Conservation (phyloP, 192 early-diverging fungal species). For the Rhizophagus clarus region DNA sequence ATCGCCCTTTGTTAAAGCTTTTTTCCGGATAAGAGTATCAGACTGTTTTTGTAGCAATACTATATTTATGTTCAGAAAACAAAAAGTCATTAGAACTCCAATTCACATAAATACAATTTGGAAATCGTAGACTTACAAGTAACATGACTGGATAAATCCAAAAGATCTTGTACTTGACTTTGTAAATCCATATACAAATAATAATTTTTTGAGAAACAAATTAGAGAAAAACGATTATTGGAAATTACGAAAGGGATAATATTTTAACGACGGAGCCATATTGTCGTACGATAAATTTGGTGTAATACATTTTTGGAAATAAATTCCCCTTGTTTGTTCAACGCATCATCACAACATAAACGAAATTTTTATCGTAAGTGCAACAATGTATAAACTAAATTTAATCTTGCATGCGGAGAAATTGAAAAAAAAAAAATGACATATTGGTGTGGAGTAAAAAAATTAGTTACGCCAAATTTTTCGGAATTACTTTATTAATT, state of each 20-base stretch:
- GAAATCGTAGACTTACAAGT: conserved; percentile 18
- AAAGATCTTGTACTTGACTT: conserved; percentile 32
- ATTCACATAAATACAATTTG: neutral
- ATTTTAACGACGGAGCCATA: too few species aligned
- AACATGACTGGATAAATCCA: conserved; percentile 23
- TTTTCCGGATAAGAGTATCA: conserved; percentile 23
- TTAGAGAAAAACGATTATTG: neutral
- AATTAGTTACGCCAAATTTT: neutral
- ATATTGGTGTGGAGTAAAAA: neutral
- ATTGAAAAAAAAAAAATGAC: too few species aligned
- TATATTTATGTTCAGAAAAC: neutral
- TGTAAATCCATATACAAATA: conserved; percentile 21
- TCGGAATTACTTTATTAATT: too few species aligned
- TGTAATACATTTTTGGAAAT: too few species aligned
- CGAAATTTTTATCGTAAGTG: too few species aligned
- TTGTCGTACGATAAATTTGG: too few species aligned
- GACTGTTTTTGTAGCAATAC: conserved; percentile 28
- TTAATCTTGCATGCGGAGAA: too few species aligned
- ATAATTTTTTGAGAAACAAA: neutral
- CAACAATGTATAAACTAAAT: too few species aligned
- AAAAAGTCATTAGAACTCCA: neutral
- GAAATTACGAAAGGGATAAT: neutral
- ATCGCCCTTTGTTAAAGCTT: neutral
- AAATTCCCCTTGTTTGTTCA: too few species aligned
- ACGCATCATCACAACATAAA: too few species aligned